phyloP scores from a whole-genome alignment of 371 early-diverging fungal species.

The Syncephalastrum monosporum region DNA sequence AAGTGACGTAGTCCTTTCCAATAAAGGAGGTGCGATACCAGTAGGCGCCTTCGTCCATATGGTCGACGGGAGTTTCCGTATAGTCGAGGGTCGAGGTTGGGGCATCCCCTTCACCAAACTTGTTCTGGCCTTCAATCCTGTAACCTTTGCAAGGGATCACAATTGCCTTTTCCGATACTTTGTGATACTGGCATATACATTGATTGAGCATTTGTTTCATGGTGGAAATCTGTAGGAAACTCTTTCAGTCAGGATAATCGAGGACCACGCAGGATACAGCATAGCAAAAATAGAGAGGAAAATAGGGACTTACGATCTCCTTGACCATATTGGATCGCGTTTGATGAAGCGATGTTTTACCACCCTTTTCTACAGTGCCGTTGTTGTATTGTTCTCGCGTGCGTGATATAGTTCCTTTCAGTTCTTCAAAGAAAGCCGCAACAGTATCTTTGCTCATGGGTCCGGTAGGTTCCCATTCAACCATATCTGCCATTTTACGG shows the following conservation, averaged over 20 bases:
- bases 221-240: conserved; percentile 11
- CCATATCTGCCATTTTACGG: conserved; percentile 48
- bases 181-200: conserved; percentile 24
- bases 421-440: conserved; percentile 5
- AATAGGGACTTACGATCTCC: conserved; percentile 25
- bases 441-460: conserved; percentile 10
- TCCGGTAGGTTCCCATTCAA: conserved; percentile 26
- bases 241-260: neutral
- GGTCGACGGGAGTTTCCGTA: conserved; percentile 13
- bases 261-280: neutral
- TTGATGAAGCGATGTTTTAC: conserved; percentile 3
- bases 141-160: conserved; percentile 29
- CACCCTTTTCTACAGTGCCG: too few relatives aligned
- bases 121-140: conserved; percentile 24
- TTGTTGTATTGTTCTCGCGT: too few relatives aligned
- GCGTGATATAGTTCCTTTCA: neutral
- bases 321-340: conserved; percentile 21
- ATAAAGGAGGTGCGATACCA: conserved; percentile 39
- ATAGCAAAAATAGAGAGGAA: neutral
- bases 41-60: conserved; percentile 31
- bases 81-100: conserved; percentile 9
- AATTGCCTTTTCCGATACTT: conserved; percentile 19
- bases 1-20: conserved; percentile 34
- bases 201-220: conserved; percentile 24
- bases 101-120: conserved; percentile 12